Base-by-base conservation (phyloP, 305 asterid genomes). In the Fraxinus albicans region DNA sequence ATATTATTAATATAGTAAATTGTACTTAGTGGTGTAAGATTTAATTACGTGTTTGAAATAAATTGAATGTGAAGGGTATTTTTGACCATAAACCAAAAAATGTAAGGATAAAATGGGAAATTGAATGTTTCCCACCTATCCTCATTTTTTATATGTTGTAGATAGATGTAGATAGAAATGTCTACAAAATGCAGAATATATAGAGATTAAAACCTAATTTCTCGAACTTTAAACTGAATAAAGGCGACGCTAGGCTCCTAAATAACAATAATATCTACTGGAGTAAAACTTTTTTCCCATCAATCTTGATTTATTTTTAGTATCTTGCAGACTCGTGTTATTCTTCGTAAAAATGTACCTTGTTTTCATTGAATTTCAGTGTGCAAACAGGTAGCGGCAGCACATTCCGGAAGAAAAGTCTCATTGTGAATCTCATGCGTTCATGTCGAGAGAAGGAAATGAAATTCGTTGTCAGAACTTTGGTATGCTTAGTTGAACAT, bases 361-460 rank as follows among this genome's bases (percentile, higher is more conserved):
- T 76, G 63, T 78, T 85, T 77, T 85, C 86, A 82, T 88, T 84
- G 85, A 85, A 85, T 92, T 85, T 88, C 97, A 95, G 99, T 91
- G 94, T 88, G 80, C 98, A 95, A 92, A 87, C 98, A 91, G 99
- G 99, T 85, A 92, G 85, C 86, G 96, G 97, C 85, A 95, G 99
- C 85, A 89, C 92, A 65, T 73, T 36, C 82, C 91, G 93, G 88
- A 95, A 91, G 95, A 94, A 93, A 88, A 86, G 89, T 86, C 93
- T 95, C 73, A 86, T 95, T 77, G 86, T 94, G 90, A 91, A 92
- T 88, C 99, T 95, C 86, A 86, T 95, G 97, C 83, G 97, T 84
- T 92, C 99, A 55, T 94, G 98, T 86, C 90, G 97, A 90, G 99
- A 94, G 87, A 94, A 90, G 92, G 99, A 94, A 92, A 91, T 93